Evolutionary conservation across 257 asterid genomes (phyloP).

Genomic region (Gynochthodes officinalis): DNA sequence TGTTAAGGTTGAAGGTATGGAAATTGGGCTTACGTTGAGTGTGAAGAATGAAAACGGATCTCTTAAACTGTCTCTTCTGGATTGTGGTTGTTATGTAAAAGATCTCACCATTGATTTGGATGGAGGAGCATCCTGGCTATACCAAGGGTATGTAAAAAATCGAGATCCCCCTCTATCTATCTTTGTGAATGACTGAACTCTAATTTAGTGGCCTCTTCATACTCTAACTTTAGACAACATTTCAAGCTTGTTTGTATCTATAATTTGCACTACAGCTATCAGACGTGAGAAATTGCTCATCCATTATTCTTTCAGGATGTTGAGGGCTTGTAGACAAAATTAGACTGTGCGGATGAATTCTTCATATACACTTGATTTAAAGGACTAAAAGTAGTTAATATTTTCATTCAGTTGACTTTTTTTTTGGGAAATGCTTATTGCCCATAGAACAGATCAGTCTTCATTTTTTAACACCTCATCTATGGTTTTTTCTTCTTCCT

Average conservation of each 20-base stretch:
- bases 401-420: not conserved
- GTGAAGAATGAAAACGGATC: constrained; percentile 63
- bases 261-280: not conserved
- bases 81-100: constrained; percentile 75
- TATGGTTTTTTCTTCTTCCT: not conserved
- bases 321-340: not conserved
- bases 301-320: not conserved
- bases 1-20: constrained; percentile 82
- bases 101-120: constrained; percentile 63
- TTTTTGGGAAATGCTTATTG: not conserved
- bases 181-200: not conserved
- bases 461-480: not conserved
- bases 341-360: not conserved
- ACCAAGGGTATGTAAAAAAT: constrained; percentile 68
- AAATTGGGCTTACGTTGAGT: constrained; percentile 61
- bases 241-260: not conserved
- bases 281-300: not conserved
- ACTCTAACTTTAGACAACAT: not conserved
- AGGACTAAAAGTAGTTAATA: not conserved
- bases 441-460: not conserved
- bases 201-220: not conserved
- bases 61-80: constrained; percentile 62
- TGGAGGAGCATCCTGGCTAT: constrained; percentile 99
- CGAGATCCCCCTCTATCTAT: not conserved
- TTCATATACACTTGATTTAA: not conserved